Percentiles rank a stretch among this genome's conserved stretches.
phyloP scores from a whole-genome alignment of 345 rosid genomes.

The Jatropha curcas region DNA sequence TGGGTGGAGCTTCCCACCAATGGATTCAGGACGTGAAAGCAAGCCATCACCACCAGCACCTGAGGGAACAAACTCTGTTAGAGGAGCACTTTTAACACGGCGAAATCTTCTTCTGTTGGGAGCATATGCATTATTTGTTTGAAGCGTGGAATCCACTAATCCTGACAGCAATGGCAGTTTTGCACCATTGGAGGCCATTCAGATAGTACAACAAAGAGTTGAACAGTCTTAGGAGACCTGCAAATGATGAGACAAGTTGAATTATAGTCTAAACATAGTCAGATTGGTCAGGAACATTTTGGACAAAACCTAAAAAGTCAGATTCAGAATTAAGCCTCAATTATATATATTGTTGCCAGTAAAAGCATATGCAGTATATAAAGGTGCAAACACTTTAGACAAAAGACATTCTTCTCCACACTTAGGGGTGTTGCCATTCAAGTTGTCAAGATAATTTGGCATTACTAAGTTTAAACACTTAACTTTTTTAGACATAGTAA shows the following conservation, averaged over 20 bases:
- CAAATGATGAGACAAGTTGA: conserved; percentile 4
- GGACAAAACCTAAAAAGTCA: background rate
- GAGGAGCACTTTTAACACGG: conserved; percentile 73
- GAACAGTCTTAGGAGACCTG: conserved; percentile 20
- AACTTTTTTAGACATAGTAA: background rate
- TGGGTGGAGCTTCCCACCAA: conserved; percentile 46
- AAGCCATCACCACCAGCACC: conserved; percentile 20
- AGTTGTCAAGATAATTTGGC: background rate
- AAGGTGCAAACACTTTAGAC: background rate
- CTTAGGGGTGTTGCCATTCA: background rate
- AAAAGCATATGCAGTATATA: background rate
- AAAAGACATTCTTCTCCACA: background rate
- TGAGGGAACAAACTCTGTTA: conserved; percentile 37
- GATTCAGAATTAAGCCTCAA: background rate
- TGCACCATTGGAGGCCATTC: conserved; percentile 54
- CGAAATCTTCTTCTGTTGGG: conserved; percentile 49
- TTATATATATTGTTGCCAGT: background rate
- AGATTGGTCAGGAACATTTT: background rate
- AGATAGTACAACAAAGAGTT: conserved; percentile 12
- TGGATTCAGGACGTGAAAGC: conserved; percentile 34
- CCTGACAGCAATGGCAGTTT: conserved; percentile 53
- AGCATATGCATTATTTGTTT: conserved; percentile 20
- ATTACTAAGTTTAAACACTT: background rate
- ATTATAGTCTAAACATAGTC: background rate
- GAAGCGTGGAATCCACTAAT: conserved; percentile 25